Conservation (phyloP, 495 filamentous ascomycete genomes). For the Gamarada debralockiae region DNA sequence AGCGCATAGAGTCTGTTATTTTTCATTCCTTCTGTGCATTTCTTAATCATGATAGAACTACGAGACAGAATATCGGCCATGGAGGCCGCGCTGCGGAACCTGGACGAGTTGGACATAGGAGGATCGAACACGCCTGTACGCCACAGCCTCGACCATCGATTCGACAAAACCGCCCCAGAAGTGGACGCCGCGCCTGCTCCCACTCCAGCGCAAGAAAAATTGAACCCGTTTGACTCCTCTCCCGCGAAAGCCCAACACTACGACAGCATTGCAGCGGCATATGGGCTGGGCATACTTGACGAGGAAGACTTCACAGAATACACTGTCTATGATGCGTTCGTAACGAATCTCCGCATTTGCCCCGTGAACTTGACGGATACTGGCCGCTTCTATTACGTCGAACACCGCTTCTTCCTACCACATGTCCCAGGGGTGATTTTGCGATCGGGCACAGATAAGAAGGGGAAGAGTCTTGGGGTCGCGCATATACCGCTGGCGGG, state of each 20-base stretch:
- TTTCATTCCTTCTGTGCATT: neutral
- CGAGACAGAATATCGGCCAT: slow-evolving; percentile 13
- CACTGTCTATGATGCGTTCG: slow-evolving; percentile 10
- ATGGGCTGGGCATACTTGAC: slow-evolving; percentile 8
- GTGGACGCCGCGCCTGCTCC: slow-evolving; percentile 11
- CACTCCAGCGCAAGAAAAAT: slow-evolving; percentile 10
- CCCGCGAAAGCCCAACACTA: slow-evolving; percentile 1
- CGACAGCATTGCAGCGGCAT: slow-evolving; percentile 8
- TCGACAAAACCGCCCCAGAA: slow-evolving; percentile 14
- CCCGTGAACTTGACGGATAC: slow-evolving; percentile 7
- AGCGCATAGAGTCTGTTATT: neutral
- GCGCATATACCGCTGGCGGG: slow-evolving; percentile 11
- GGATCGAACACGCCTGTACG: slow-evolving; percentile 3
- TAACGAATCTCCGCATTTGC: slow-evolving; percentile 10
- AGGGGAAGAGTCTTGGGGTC: slow-evolving; percentile 8
- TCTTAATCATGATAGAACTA: slow-evolving; percentile 6
- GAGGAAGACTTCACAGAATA: slow-evolving; percentile 12
- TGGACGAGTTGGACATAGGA: slow-evolving; percentile 6
- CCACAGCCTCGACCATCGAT: slow-evolving; percentile 18
- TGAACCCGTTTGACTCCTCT: slow-evolving; percentile 7
- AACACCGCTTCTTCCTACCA: slow-evolving; percentile 9
- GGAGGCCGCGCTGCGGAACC: slow-evolving; percentile 3
- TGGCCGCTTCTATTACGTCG: slow-evolving; percentile 11
- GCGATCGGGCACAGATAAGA: slow-evolving; percentile 9
- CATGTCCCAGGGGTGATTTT: slow-evolving; percentile 12